Conservation (phyloP, 2,329 filamentous ascomycete species). For the Fusarium palustre region DNA sequence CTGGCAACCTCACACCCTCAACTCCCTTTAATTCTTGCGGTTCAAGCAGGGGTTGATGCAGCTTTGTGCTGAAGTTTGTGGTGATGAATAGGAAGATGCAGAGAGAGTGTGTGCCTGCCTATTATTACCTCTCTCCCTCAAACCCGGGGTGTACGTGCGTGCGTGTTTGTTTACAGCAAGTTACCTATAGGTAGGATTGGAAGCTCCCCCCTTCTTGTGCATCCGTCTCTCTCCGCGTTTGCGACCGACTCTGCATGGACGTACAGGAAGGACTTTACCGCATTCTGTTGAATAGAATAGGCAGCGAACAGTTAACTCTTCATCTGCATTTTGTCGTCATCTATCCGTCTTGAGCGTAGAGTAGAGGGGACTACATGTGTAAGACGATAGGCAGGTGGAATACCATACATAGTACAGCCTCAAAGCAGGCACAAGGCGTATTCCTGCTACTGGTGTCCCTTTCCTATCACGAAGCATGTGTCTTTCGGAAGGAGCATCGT, state of each 20-base stretch:
- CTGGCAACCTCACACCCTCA: conserved; percentile 23
- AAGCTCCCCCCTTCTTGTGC: conserved; percentile 21
- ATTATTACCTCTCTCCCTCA: conserved; percentile 25
- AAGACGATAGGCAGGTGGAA: conserved; percentile 7
- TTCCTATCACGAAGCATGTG: neutral
- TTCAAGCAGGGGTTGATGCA: conserved; percentile 34
- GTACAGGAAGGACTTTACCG: neutral
- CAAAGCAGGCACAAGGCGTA: conserved; percentile 29
- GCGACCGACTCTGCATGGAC: conserved; percentile 36
- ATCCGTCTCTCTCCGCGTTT: conserved; percentile 41
- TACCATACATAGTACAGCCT: neutral
- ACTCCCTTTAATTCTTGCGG: conserved; percentile 32
- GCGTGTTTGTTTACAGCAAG: conserved; percentile 12
- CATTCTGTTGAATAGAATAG: conserved; percentile 1
- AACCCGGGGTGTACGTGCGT: conserved; percentile 1
- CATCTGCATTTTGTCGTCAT: conserved; percentile 35
- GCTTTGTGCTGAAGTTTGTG: conserved; percentile 26
- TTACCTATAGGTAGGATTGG: neutral
- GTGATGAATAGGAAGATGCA: conserved; percentile 3
- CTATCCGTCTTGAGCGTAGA: conserved; percentile 10
- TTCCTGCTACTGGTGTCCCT: conserved; percentile 1
- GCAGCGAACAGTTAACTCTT: conserved; percentile 9
- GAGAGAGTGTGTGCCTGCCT: conserved; percentile 32
- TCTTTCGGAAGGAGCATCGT: conserved; percentile 25
- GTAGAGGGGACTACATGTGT: conserved; percentile 4